phyloP scores from a whole-genome alignment of 345 rosid genomes.

The Lumnitzera littorea region DNA sequence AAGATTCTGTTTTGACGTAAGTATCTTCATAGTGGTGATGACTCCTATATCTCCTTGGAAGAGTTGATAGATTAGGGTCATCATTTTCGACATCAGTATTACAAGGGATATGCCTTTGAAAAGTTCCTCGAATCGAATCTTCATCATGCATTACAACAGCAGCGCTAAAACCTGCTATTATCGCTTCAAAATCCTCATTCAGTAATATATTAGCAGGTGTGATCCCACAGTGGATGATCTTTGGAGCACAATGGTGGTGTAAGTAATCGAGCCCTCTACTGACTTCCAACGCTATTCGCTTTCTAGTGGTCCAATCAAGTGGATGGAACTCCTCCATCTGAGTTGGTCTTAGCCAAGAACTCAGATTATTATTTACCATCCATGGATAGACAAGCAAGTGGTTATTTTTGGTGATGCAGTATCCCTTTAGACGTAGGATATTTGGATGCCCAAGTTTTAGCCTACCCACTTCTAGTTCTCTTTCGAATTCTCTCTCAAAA shows the following conservation, averaged over 20 bases:
- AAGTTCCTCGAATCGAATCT: no score
- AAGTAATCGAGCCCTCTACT: neutral
- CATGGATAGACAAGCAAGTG: neutral
- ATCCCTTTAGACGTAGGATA: neutral
- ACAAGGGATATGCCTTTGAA: no score
- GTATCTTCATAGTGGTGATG: no score
- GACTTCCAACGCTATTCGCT: neutral
- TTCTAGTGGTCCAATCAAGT: neutral
- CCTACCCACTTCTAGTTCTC: neutral
- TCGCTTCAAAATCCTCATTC: neutral
- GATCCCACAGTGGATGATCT: neutral
- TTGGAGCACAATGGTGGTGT: neutral
- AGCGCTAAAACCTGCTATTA: neutral
- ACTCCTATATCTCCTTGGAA: no score
- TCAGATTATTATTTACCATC: neutral
- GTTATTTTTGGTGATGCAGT: neutral
- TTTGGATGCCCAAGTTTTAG: neutral
- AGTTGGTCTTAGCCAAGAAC: neutral
- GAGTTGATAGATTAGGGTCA: no score
- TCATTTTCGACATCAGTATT: no score
- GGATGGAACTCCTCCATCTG: neutral
- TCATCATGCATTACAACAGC: no score
- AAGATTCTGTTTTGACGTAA: no score
- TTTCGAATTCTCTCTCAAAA: neutral
- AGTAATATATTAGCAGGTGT: neutral